Evolutionary conservation across 768 basidiomycete genomes (phyloP).

Genomic region (Boletus tomentosulus): DNA sequence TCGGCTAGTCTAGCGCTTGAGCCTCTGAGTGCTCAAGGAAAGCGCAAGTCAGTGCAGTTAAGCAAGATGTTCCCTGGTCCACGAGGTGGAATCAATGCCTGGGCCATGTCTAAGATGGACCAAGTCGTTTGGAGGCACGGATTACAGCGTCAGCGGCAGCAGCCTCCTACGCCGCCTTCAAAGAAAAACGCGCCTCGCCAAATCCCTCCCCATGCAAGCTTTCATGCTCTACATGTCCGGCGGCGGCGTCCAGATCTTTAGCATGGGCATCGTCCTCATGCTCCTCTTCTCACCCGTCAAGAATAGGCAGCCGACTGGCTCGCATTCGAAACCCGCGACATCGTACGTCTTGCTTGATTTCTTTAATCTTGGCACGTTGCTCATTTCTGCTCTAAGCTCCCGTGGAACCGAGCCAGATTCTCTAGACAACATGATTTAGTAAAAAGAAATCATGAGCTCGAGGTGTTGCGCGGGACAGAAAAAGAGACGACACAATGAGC

Average conservation of each 20-base stretch:
- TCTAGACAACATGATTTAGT: constrained; percentile 13
- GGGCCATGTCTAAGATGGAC: no score
- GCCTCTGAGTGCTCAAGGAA: no score
- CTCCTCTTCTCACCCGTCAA: constrained; percentile 83
- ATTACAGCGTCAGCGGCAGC: constrained; percentile 28
- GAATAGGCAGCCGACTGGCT: constrained; percentile 93
- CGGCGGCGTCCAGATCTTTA: constrained; percentile 92
- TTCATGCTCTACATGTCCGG: constrained; percentile 99
- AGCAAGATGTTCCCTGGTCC: no score
- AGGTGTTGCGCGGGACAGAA: no score
- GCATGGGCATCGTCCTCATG: constrained; percentile 95
- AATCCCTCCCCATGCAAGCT: constrained; percentile 92
- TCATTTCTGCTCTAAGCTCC: constrained; percentile 27
- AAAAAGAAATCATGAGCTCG: constrained; percentile 23
- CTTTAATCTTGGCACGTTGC: no score
- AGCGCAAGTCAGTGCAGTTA: no score
- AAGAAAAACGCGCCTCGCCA: constrained; percentile 80
- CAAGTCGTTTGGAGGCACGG: no score
- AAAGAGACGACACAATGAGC: constrained; percentile 19
- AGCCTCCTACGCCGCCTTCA: constrained; percentile 60
- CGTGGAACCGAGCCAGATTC: no score
- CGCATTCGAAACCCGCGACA: constrained; percentile 80
- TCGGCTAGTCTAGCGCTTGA: no score
- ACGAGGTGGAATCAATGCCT: no score
- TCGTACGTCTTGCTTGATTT: constrained; percentile 34